Percentiles rank a stretch among this genome's conserved stretches.
phyloP scores from a whole-genome alignment of 192 early-diverging fungal genomes.

The Umbelopsis isabellina region DNA sequence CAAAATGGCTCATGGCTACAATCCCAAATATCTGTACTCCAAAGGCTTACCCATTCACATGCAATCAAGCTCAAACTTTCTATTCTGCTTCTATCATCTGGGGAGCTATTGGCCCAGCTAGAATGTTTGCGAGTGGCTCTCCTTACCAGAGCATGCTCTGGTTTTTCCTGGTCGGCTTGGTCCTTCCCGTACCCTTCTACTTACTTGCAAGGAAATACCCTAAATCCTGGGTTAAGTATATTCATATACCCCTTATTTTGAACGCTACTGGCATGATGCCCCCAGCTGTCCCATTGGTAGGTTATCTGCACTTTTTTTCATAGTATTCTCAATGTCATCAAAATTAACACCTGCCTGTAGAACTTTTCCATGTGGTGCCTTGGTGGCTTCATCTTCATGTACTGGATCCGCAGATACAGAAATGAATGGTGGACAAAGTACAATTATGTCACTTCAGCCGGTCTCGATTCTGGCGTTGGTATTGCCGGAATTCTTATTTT shows the following conservation, averaged over 20 bases:
- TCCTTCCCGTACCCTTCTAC: slow-evolving; percentile 64
- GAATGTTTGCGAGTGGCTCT: slow-evolving; percentile 57
- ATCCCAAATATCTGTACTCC: slow-evolving; percentile 46
- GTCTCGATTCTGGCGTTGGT: slow-evolving; percentile 59
- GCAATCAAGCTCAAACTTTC: slow-evolving; percentile 58
- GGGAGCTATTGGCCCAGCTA: slow-evolving; percentile 76
- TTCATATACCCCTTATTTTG: slow-evolving; percentile 63
- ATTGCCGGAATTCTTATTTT: slow-evolving; percentile 52
- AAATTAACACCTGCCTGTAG: neutral
- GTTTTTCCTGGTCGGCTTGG: slow-evolving; percentile 55
- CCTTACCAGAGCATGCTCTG: slow-evolving; percentile 44
- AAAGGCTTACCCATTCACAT: slow-evolving; percentile 48
- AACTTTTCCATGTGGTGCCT: slow-evolving; percentile 50
- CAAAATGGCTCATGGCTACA: slow-evolving; percentile 49
- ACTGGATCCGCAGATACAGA: slow-evolving; percentile 50
- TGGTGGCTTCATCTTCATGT: slow-evolving; percentile 58
- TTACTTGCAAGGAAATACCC: slow-evolving; percentile 58
- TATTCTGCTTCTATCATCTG: slow-evolving; percentile 74
- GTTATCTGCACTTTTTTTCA: neutral
- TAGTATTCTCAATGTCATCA: no score
- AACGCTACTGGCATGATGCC: slow-evolving; percentile 56
- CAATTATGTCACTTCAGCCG: slow-evolving; percentile 72
- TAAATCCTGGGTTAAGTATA: slow-evolving; percentile 45
- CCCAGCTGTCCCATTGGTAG: slow-evolving; percentile 48
- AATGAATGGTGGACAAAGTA: slow-evolving; percentile 66